Evolutionary conservation across 2,329 filamentous ascomycete genomes (phyloP).

Genomic region (Fusarium proliferatum): DNA sequence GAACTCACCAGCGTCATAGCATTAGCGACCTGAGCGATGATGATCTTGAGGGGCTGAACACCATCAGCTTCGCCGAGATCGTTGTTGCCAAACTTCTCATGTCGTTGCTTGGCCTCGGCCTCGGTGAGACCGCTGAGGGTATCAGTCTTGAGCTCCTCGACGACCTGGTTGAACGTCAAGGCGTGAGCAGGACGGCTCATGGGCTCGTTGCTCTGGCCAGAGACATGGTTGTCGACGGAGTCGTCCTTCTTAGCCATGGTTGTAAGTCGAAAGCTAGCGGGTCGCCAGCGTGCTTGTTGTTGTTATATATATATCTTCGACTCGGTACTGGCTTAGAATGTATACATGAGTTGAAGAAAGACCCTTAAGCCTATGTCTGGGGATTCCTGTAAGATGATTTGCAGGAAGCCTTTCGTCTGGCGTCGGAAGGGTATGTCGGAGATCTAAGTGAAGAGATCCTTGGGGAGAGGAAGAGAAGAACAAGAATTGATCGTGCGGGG

Average conservation of each 20-base stretch:
- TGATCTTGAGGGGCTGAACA: conserved; percentile 67
- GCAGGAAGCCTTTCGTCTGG: conserved; percentile 41
- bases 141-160: conserved; percentile 64
- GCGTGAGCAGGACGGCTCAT: conserved; percentile 69
- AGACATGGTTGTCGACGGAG: conserved; percentile 43
- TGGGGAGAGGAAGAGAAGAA: conserved; percentile 13
- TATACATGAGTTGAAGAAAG: background rate
- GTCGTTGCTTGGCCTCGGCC: conserved; percentile 61
- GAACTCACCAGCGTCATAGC: conserved; percentile 72
- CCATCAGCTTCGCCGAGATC: conserved; percentile 60
- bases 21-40: conserved; percentile 74
- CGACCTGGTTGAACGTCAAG: conserved; percentile 60
- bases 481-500: conserved; percentile 20
- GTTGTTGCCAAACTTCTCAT: conserved; percentile 68
- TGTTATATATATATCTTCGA: background rate
- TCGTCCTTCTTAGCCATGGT: conserved; percentile 41
- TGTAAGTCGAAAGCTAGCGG: conserved; percentile 18
- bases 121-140: conserved; percentile 64
- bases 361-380: conserved; percentile 36
- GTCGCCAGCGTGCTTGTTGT: conserved; percentile 25
- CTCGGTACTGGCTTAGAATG: conserved; percentile 1
- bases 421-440: conserved; percentile 26
- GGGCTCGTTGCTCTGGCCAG: conserved; percentile 50
- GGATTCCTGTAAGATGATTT: conserved; percentile 30
- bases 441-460: conserved; percentile 30